phyloP scores from a whole-genome alignment of 805 yeast species.

The Maudiozyma turicensis region DNA sequence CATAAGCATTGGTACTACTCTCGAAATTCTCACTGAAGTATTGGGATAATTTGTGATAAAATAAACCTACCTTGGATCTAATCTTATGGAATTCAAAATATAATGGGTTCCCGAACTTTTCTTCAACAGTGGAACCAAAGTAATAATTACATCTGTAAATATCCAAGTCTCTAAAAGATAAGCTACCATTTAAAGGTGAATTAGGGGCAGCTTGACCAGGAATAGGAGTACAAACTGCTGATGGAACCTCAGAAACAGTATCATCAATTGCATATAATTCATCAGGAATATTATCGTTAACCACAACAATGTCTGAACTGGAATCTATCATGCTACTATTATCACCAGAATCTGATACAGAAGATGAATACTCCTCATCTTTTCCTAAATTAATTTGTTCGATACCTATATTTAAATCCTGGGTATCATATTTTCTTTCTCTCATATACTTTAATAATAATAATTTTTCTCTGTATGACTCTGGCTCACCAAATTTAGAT shows the following conservation, averaged over 20 bases:
- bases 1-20: slow-evolving; percentile 56
- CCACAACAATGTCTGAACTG: slow-evolving; percentile 19
- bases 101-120: slow-evolving; percentile 33
- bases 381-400: slow-evolving; percentile 24
- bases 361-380: slow-evolving; percentile 22
- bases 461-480: slow-evolving; percentile 7
- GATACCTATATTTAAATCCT: slow-evolving; percentile 31
- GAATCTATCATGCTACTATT: slow-evolving; percentile 16
- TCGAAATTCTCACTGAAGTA: slow-evolving; percentile 41
- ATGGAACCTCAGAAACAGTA: slow-evolving; percentile 35
- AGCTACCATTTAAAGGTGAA: slow-evolving; percentile 44
- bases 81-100: slow-evolving; percentile 49
- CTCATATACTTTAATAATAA: slow-evolving; percentile 28
- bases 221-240: slow-evolving; percentile 30
- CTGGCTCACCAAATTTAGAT: slow-evolving; percentile 7
- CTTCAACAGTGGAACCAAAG: slow-evolving; percentile 47
- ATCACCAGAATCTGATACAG: slow-evolving; percentile 13
- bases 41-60: slow-evolving; percentile 48
- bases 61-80: slow-evolving; percentile 50
- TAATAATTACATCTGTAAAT: slow-evolving; percentile 55
- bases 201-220: slow-evolving; percentile 24
- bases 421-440: slow-evolving; percentile 27
- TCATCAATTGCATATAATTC: slow-evolving; percentile 32
- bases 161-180: slow-evolving; percentile 50
- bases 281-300: slow-evolving; percentile 11